phyloP scores from a whole-genome alignment of 306 rosid genomes.

The Vigna trinervia region DNA sequence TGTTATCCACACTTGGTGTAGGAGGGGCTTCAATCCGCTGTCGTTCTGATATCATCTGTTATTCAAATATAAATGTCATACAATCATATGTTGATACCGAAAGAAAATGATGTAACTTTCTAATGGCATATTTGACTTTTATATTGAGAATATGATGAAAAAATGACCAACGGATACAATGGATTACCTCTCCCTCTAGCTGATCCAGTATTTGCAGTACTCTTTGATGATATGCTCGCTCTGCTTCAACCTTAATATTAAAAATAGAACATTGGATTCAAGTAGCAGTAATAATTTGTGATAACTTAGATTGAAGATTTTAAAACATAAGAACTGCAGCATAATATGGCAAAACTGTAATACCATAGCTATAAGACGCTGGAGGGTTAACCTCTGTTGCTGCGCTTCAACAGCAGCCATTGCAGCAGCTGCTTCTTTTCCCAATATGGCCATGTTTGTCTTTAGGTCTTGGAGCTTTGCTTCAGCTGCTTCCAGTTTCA shows the following conservation, averaged over 20 bases:
- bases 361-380: slow-evolving; percentile 95
- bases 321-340: slow-evolving; percentile 19
- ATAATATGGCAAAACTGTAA: slow-evolving; percentile 34
- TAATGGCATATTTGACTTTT: slow-evolving; percentile 26
- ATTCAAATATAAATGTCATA: slow-evolving; percentile 39
- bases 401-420: slow-evolving; percentile 99
- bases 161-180: slow-evolving; percentile 14
- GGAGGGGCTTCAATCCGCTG: slow-evolving; percentile 97
- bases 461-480: slow-evolving; percentile 84
- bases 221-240: slow-evolving; percentile 87
- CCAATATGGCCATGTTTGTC: slow-evolving; percentile 85
- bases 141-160: slow-evolving; percentile 11
- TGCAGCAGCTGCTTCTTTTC: slow-evolving; percentile 98
- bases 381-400: slow-evolving; percentile 96
- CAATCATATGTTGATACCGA: slow-evolving; percentile 38
- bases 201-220: slow-evolving; percentile 86
- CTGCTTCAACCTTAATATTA: slow-evolving; percentile 84
- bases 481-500: slow-evolving; percentile 92
- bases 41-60: slow-evolving; percentile 86
- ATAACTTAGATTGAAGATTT: slow-evolving; percentile 25
- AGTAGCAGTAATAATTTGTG: slow-evolving; percentile 22
- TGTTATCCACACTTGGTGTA: slow-evolving; percentile 62
- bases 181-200: slow-evolving; percentile 91
- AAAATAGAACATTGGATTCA: slow-evolving; percentile 33
- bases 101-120: slow-evolving; percentile 27